Percentiles rank a stretch among this genome's conserved stretches.
phyloP scores from a whole-genome alignment of 441 rosid species.

The Gossypium lobatum region DNA sequence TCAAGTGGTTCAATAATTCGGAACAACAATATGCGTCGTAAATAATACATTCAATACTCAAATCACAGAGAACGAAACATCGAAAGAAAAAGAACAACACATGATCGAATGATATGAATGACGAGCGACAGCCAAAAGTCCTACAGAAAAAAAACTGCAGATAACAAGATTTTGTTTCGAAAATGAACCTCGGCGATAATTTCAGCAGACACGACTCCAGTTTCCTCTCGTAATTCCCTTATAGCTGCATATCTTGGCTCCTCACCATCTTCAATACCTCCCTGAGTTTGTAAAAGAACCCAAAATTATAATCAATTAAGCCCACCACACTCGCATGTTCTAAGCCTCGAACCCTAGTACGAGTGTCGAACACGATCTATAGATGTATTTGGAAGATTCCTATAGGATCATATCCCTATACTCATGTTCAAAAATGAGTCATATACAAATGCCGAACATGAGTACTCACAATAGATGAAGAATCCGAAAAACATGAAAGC shows the following conservation, averaged over 20 bases:
- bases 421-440: background rate
- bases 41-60: background rate
- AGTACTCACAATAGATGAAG: background rate
- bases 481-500: background rate
- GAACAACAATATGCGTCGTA: background rate
- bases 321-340: background rate
- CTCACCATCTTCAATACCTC: slow-evolving; percentile 88
- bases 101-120: background rate
- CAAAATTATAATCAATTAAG: slow-evolving; percentile 1
- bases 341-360: no score
- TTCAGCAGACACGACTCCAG: slow-evolving; percentile 82
- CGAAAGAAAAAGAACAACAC: background rate
- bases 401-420: background rate
- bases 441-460: background rate
- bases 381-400: background rate
- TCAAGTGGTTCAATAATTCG: background rate
- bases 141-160: slow-evolving; percentile 4
- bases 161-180: background rate
- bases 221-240: slow-evolving; percentile 81
- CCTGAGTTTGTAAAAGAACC: slow-evolving; percentile 35
- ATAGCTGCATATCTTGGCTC: slow-evolving; percentile 79
- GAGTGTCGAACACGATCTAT: no score
- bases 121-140: background rate
- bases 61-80: background rate
- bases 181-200: slow-evolving; percentile 62